Base-by-base conservation (phyloP, 768 basidiomycete species). In the Xerocomus potaroensis region DNA sequence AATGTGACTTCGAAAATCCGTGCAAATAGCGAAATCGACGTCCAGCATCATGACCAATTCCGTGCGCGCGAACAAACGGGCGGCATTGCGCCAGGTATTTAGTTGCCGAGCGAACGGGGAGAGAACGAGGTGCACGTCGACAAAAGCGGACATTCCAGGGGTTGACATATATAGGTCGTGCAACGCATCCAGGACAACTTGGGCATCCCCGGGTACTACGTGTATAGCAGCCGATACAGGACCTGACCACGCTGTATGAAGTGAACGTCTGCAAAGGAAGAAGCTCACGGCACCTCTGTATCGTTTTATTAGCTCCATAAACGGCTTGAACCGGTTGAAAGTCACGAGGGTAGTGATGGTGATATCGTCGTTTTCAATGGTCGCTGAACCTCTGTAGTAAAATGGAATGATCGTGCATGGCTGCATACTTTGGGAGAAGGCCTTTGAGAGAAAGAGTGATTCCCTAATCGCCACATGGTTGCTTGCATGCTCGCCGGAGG, bases 1-100 rank as follows among this genome's bases (percentile, higher is more conserved):
- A 51, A 90, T 69, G 8, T 77, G 72, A 23, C 67, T 61, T 47
- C 85, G 76, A 64, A 91, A 88, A 68, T 89, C 81, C 38, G 91
- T 91, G 63, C 90, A 91, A 10, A 87, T 66, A 26, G 78, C 83
- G 63, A 94, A 92, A 63, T 93, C 91, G 50, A 93, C 84, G 62
- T 94, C 92, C 42, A 93, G 80, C 83, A 92, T 87, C 82, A 93
- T 87, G 47, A 92, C 78, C 55, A 80, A 89, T 53, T 86, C 79
- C 8, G 91, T 91, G 12, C 88, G 78, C 4, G 90, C 84, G 57
- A 91, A 89, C 41, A 90, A 71, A 33, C 91, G 80, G 3, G 91
- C 91, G 34, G 83, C 78, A 62, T 93, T 93, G 27, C 91, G 77
- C 87, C 90, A 93, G 19, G 87, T 81, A 65, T 94, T 94, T 73